Conservation (phyloP, 441 rosid genomes). For the Brassica balearica region DNA sequence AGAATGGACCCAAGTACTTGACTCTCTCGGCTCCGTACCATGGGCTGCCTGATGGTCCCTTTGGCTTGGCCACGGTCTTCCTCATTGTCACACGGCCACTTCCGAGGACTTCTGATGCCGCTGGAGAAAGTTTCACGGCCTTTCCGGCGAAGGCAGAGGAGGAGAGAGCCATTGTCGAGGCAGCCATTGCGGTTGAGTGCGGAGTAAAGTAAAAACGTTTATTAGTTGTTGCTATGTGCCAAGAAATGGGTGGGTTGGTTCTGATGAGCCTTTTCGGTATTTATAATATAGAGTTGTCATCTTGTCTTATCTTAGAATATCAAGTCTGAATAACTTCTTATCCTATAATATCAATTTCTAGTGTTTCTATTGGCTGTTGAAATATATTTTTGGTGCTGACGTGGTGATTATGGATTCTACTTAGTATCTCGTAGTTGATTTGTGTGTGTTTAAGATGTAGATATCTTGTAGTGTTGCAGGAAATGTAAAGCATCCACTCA, state of each 20-base stretch:
- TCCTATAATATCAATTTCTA: slow-evolving; percentile 29
- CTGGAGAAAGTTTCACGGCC: slow-evolving; percentile 57
- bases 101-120: slow-evolving; percentile 17
- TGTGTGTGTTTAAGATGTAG: not conserved
- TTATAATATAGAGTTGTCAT: slow-evolving; percentile 21
- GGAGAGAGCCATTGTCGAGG: slow-evolving; percentile 77
- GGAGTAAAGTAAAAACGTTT: slow-evolving; percentile 31
- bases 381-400: slow-evolving; percentile 8
- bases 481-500: slow-evolving; percentile 25
- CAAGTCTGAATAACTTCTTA: slow-evolving; percentile 25
- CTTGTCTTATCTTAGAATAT: slow-evolving; percentile 36
- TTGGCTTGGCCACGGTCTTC: slow-evolving; percentile 48
- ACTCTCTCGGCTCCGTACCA: slow-evolving; percentile 60
- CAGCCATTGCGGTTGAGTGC: slow-evolving; percentile 58
- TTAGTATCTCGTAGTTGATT: not conserved
- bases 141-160: slow-evolving; percentile 66
- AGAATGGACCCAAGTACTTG: slow-evolving; percentile 60
- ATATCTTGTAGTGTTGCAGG: slow-evolving; percentile 25
- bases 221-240: slow-evolving; percentile 29
- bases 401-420: slow-evolving; percentile 22
- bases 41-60: slow-evolving; percentile 56
- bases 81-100: slow-evolving; percentile 64
- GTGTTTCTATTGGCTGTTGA: slow-evolving; percentile 37
- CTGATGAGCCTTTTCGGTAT: not conserved
- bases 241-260: slow-evolving; percentile 36